Base-by-base conservation (phyloP, 2,329 filamentous ascomycete species). In the Alternaria gaisen region DNA sequence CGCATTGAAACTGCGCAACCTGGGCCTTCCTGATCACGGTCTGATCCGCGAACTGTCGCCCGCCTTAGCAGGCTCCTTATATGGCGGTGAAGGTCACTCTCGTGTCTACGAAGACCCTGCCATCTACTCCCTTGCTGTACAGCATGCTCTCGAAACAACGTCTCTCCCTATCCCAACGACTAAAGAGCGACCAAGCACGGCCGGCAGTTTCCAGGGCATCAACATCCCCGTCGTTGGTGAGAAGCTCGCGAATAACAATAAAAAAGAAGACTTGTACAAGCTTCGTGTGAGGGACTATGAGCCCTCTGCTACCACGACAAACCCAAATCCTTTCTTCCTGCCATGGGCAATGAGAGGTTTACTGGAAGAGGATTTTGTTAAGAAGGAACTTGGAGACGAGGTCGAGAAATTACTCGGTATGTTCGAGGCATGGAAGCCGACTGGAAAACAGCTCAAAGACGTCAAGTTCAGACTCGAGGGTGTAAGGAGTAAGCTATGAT, bases 321-420 rank as follows among this genome's bases (percentile, higher is more conserved):
- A 86, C 58, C 81, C 89, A 16, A 98, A 97, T 72, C 94, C 94
- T 0, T 98, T 94, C 73, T 90, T 95, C 56, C 82, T 99, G 14
- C 95, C 95, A 0, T 99, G 96, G 90, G 94, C 95, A 36, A 95
- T 99, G 89, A 88, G 95, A 8, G 95, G 95, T 0, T 81, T 99
- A 58, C 81, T 99, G 3, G 95, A 98, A 76, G 95, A 99, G 77
- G 91, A 95, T 18, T 88, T 93, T 72, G 94, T 98, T 24, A 93
- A 91, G 77, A 91, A 88, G 22, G 91, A 96, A 74, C 81, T 97
- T 18, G 87, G 87, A 32, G 80, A 85, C 2, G 95, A 99, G 80
- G 93, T 92, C 7, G 86, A 87, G 61, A 87, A 93, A 72, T 79
- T 99, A 52, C 82, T 99, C n/a, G 84, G 83, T 61, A 89, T 97